A percentile compares a stretch with the other conserved stretches of the same genome.
phyloP scores from a whole-genome alignment of 257 asterid genomes.

The Nemophila menziesii region DNA sequence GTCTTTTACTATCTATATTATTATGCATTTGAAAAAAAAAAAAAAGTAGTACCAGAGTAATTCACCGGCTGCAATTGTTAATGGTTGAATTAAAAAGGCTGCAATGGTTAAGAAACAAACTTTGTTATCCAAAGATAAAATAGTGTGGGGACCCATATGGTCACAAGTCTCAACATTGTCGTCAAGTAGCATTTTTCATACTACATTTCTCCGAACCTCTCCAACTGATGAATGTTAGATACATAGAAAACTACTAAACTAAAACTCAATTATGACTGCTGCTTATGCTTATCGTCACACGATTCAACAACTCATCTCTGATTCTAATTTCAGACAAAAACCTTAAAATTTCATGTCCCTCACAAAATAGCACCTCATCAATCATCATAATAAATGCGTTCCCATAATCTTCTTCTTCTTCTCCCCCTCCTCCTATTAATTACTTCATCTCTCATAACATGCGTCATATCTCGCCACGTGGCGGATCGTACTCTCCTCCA shows the following conservation, averaged over 20 bases:
- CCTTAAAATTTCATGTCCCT: not conserved
- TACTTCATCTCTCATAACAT: not conserved
- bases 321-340: not conserved
- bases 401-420: not conserved
- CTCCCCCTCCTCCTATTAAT: constrained; percentile 1
- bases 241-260: not conserved
- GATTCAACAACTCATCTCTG: too few species aligned
- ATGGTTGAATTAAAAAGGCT: too few species aligned
- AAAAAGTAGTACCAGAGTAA: too few species aligned
- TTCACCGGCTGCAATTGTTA: too few species aligned
- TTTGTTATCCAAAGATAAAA: too few species aligned
- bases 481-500: constrained; percentile 27
- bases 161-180: not conserved
- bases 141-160: not conserved
- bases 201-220: not conserved
- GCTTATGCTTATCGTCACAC: not conserved
- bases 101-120: too few species aligned
- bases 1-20: too few species aligned
- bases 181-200: not conserved
- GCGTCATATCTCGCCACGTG: constrained; percentile 1
- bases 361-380: not conserved
- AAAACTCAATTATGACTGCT: not conserved
- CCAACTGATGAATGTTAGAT: not conserved
- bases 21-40: too few species aligned
- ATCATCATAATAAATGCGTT: not conserved